A percentile compares a stretch with the other conserved stretches of the same genome.
Conservation (phyloP, 179 eudicot species). For the Silene vulgaris region DNA sequence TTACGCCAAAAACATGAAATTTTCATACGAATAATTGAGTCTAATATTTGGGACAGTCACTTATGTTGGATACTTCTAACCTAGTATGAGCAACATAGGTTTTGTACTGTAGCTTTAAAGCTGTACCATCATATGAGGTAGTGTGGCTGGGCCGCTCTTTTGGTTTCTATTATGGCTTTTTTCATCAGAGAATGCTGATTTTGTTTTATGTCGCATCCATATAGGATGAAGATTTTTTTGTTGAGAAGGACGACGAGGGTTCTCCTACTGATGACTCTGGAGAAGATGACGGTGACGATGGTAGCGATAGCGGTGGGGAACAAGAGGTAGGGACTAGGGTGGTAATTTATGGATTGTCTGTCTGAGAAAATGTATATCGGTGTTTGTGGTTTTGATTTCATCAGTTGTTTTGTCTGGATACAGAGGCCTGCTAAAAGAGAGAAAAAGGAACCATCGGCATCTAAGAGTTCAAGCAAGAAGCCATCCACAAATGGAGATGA, state of each 20-base stretch:
- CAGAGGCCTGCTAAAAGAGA: slow-evolving; percentile 74
- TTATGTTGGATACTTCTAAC: no score
- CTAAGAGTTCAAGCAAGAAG: slow-evolving; percentile 60
- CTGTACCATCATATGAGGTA: not conserved
- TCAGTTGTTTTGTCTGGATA: slow-evolving; percentile 15
- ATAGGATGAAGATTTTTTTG: slow-evolving; percentile 88
- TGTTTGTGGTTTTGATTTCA: slow-evolving; percentile 9
- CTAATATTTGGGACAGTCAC: not conserved
- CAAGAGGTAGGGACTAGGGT: slow-evolving; percentile 51
- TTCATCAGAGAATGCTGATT: not conserved
- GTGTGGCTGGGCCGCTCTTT: not conserved
- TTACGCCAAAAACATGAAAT: not conserved
- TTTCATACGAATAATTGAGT: not conserved
- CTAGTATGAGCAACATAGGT: not conserved
- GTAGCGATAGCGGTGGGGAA: slow-evolving; percentile 55
- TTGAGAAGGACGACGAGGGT: slow-evolving; percentile 78
- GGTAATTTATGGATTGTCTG: not conserved
- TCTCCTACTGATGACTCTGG: slow-evolving; percentile 94
- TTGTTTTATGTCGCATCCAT: not conserved
- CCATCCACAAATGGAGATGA: slow-evolving; percentile 60
- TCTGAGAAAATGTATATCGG: not conserved
- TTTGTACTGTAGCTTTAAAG: not conserved
- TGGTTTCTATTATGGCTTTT: not conserved
- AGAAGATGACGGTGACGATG: slow-evolving; percentile 52
- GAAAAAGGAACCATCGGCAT: slow-evolving; percentile 49